Evolutionary conservation across 108 stramenopile genomes (phyloP).

Genomic region (Cyclotella atomus): DNA sequence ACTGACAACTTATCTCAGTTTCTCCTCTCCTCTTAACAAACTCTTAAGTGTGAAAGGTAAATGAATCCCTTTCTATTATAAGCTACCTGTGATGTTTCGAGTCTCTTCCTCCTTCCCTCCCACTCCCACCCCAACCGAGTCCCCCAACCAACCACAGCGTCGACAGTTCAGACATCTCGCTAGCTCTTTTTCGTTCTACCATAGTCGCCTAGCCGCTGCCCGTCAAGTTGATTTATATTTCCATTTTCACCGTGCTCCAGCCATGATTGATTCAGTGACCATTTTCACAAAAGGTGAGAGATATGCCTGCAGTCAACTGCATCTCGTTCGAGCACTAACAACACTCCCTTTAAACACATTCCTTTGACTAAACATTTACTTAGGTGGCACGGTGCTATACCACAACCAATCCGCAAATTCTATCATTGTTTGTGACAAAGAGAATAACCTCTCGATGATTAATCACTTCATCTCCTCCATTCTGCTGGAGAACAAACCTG

Average conservation of each 20-base stretch:
- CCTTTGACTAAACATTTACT: neutral
- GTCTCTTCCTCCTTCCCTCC: too few relatives aligned
- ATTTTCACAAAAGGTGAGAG: slow-evolving; percentile 75
- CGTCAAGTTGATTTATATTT: neutral
- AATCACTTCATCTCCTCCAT: slow-evolving; percentile 37
- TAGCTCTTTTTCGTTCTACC: too few relatives aligned
- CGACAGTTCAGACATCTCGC: too few relatives aligned
- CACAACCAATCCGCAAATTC: slow-evolving; percentile 32
- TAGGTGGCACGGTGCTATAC: slow-evolving; percentile 45
- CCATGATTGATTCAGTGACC: slow-evolving; percentile 74
- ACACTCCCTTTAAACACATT: neutral
- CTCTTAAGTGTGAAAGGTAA: too few relatives aligned
- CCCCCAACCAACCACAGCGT: too few relatives aligned
- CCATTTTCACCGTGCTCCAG: slow-evolving; percentile 6
- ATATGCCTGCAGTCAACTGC: neutral
- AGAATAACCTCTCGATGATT: slow-evolving; percentile 24
- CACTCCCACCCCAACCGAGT: too few relatives aligned
- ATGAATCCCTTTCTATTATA: too few relatives aligned
- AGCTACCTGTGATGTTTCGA: too few relatives aligned
- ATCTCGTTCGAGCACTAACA: neutral
- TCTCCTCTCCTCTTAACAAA: too few relatives aligned
- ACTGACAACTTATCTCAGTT: too few relatives aligned
- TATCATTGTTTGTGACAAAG: slow-evolving; percentile 8
- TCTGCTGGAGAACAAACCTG: slow-evolving; percentile 26
- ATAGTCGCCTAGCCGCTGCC: neutral